Conservation (phyloP, 1,284 basidiomycete species). For the Heterobasidion parviporum region DNA sequence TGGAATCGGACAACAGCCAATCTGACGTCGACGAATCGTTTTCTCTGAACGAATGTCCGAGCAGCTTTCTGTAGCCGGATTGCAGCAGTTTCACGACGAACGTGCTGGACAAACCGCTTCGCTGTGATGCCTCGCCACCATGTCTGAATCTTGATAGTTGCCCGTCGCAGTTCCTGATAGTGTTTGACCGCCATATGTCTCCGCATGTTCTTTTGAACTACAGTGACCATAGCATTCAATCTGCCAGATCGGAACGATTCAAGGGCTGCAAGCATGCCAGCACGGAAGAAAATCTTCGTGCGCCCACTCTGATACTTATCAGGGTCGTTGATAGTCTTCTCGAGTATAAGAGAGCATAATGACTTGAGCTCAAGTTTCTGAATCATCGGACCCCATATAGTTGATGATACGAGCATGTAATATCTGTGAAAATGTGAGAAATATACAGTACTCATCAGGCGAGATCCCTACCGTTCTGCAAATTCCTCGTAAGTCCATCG, state of each 20-base stretch:
- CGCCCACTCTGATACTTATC: constrained; percentile 97
- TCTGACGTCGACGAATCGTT: constrained; percentile 58
- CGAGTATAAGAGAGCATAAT: constrained; percentile 83
- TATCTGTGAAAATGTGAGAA: constrained; percentile 48
- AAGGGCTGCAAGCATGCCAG: constrained; percentile 97
- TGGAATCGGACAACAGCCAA: constrained; percentile 72
- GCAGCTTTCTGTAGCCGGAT: constrained; percentile 70
- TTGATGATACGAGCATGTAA: constrained; percentile 91
- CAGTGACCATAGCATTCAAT: constrained; percentile 85
- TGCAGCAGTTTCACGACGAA: constrained; percentile 73
- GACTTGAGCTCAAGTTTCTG: constrained; percentile 71
- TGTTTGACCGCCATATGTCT: constrained; percentile 78
- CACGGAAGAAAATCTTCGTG: constrained; percentile 99
- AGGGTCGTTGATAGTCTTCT: constrained; percentile 82
- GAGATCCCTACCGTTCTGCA: constrained; percentile 76
- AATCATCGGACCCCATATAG: constrained; percentile 79
- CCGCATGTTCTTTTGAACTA: constrained; percentile 96
- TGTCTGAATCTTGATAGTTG: constrained; percentile 84
- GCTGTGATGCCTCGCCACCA: constrained; percentile 90
- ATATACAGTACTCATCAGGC: neutral
- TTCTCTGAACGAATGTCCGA: constrained; percentile 71
- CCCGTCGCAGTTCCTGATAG: constrained; percentile 66
- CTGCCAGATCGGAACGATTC: constrained; percentile 86
- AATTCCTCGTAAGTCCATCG: constrained; percentile 99
- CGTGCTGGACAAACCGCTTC: constrained; percentile 58